Conservation (phyloP, 805 yeast genomes). For the Metschnikowia santaceciliae region DNA sequence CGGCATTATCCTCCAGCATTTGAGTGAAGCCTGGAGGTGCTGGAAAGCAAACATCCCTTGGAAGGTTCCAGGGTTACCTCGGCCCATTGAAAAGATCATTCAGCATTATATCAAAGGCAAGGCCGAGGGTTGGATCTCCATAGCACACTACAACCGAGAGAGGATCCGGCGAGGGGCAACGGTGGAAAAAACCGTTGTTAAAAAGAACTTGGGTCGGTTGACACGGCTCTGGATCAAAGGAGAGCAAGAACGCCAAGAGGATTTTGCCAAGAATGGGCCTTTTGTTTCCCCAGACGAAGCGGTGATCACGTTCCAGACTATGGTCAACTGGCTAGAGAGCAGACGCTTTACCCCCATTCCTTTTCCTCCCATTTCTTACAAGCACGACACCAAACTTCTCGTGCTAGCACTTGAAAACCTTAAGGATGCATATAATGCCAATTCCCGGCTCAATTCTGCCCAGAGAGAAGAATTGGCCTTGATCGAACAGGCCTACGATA, state of each 20-base stretch:
- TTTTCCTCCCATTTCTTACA: constrained; percentile 87
- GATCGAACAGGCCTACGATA: constrained; percentile 94
- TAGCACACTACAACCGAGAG: constrained; percentile 89
- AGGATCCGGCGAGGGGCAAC: constrained; percentile 85
- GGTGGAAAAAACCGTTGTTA: constrained; percentile 90
- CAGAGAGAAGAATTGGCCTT: constrained; percentile 91
- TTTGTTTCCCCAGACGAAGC: constrained; percentile 84
- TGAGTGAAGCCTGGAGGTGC: constrained; percentile 98
- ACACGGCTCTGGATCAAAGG: constrained; percentile 89
- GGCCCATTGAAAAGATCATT: constrained; percentile 80
- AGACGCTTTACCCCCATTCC: constrained; percentile 84
- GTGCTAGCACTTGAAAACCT: constrained; percentile 85
- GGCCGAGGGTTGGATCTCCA: constrained; percentile 95
- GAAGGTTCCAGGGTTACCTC: constrained; percentile 96
- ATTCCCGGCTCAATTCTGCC: constrained; percentile 71
- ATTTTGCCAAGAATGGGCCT: constrained; percentile 81
- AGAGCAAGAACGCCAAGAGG: constrained; percentile 85
- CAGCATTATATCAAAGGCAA: constrained; percentile 89
- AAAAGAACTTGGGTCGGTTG: constrained; percentile 86
- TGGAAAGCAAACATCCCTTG: constrained; percentile 99
- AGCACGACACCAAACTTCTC: constrained; percentile 87
- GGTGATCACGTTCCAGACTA: constrained; percentile 74
- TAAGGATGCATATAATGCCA: constrained; percentile 67
- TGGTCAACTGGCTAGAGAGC: constrained; percentile 89
- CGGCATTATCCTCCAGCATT: constrained; percentile 82